Base-by-base conservation (phyloP, 345 rosid genomes). In the Arabis alpina region DNA sequence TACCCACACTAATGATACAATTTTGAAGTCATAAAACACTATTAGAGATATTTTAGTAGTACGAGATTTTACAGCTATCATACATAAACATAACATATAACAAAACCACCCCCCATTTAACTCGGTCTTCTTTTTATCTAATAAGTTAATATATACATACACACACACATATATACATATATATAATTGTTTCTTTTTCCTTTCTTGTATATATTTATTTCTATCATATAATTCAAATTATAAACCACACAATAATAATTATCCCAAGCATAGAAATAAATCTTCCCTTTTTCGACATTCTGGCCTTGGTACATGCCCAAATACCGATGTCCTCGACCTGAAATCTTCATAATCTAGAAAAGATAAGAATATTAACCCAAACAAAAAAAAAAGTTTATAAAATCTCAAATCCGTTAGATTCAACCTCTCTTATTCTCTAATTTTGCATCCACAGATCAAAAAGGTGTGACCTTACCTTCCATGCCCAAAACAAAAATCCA, bases 301-400 rank as follows among this genome's bases (percentile, higher is more conserved):
- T 68, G 78, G 39, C 69, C 78, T 61, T 75, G 78, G 78, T 68
- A 68, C 78, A 75, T 68, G 70, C 69, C 70, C 78, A 67, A 75
- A 28, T 61, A 75, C 64, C 73, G 58, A 75, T 75, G 74, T 64
- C 44, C 54, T 66, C 68, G 56, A 75, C 74, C 55, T 54, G 61
- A 27, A 63, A 54, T 8, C 36, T 11, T 64, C 36, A 49, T 71
- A 75, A 60, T 47, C 73, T 69, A 60, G 57, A 67, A 67, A 67
- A 67, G 42, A 63, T 11, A 44, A 62, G 32, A 47, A 14, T 25
- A 25, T 7, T n/a, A 49, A 2, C 13, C 36, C 43, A 28, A 15
- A 30, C 16, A 7, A 34, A 34, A 34, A 34, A 1, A 6, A 8
- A 34, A 8, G 6, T 34, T 67, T 8, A 56, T 55, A 57, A 57